These are phyloP conservation scores for Metarhizium anisopliae DNA, from an alignment of 2,329 filamentous ascomycete genomes.

Conservation along the genomic window DNA sequence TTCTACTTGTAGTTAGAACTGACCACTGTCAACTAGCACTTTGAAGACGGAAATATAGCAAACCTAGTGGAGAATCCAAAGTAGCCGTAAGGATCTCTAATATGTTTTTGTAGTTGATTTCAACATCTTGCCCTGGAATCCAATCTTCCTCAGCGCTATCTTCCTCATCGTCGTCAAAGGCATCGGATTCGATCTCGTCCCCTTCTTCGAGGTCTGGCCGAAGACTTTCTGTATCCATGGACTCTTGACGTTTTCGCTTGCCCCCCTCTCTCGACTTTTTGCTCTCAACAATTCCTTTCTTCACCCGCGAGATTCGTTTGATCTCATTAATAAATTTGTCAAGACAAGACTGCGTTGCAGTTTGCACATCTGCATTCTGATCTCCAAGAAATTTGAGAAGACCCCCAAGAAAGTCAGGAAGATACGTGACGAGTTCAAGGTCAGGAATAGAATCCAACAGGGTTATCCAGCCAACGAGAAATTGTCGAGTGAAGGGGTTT, in stretches of 20 bases:
- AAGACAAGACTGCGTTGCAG: constrained; percentile 78
- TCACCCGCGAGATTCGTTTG: constrained; percentile 85
- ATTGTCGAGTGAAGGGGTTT: constrained; percentile 90
- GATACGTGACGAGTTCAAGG: constrained; percentile 82
- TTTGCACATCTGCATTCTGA: constrained; percentile 86
- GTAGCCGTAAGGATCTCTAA: constrained; percentile 86
- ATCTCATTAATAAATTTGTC: constrained; percentile 91
- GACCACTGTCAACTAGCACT: constrained; percentile 9
- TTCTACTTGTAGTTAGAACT: constrained; percentile 38
- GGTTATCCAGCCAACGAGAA: constrained; percentile 93
- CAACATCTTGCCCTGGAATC: constrained; percentile 94
- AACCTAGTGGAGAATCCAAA: constrained; percentile 72
- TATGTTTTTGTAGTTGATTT: constrained; percentile 87
- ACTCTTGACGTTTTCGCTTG: constrained; percentile 61
- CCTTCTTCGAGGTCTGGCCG: constrained; percentile 50
- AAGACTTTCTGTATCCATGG: constrained; percentile 56
- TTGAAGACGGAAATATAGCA: constrained; percentile 12
- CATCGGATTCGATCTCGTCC: constrained; percentile 50
- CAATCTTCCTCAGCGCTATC: constrained; percentile 78
- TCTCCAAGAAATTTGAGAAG: constrained; percentile 89
- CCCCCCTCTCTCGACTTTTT: constrained; percentile 60
- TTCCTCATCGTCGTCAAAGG: constrained; percentile 47
- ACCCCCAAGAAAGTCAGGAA: constrained; percentile 85
- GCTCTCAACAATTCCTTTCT: constrained; percentile 85
- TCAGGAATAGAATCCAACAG: constrained; percentile 94